Base-by-base conservation (phyloP, 441 rosid species). In the Erodium chrysanthum region DNA sequence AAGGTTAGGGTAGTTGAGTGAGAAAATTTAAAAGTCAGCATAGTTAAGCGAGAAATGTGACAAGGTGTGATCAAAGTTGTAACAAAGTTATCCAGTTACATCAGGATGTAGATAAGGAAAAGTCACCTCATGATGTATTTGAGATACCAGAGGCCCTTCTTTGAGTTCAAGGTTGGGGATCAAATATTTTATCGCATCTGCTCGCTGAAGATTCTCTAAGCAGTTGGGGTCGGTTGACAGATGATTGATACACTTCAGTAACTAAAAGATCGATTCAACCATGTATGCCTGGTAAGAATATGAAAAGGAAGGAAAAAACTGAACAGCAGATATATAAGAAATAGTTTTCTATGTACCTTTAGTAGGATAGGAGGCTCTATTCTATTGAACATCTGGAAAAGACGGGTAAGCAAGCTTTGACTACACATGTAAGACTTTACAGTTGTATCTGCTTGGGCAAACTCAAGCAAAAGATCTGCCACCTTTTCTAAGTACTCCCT, bases 131-230 rank as follows among this genome's bases (percentile, higher is more conserved):
- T 82, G 79, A 76, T 91, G 97, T 65, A 94, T 88, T 76, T 84
- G 90, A 69, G 79, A 76, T 23, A 94, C 86, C 67, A 89, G 96
- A 72, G 80, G 80, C 62, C 96, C 96, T 60, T 91, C 96, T 74
- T 86, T 88, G 66, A 94, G 88, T 74, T 94, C 94, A 37, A 94
- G 97, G 81, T 91, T 94, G 22, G 99, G 99, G 74, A 94, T 94
- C 82, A 94, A 80, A 78, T 85, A 89, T 79, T 89, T 91, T 64
- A 91, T 94, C 68, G 99, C 96, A 82, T 94, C 94, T 25, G 99
- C 97, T 18, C 96, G 94, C 84, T 94, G 99, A 81, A 94, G 96
- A 80, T 81, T 89, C 84, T 94, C 99, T 77, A 94, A 85, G 87
- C 97, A 91, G 76, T 91, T 94, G 37, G 99, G 99, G 67, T 94